Evolutionary conservation across 495 filamentous ascomycete genomes (phyloP).

Genomic region (Collariella sp.): DNA sequence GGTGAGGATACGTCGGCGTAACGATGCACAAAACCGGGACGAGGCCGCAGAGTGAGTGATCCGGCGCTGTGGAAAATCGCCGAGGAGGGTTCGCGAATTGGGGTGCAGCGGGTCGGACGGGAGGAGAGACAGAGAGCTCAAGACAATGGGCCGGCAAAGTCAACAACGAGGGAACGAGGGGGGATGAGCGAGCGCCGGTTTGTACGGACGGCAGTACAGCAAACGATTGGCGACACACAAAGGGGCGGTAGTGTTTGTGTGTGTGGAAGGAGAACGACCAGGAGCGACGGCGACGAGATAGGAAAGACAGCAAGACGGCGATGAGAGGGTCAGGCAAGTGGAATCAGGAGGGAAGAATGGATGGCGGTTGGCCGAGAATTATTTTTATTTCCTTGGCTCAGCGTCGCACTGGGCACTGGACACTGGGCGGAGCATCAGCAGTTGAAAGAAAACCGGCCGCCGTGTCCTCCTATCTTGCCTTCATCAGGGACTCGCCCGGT

Average conservation of each 20-base stretch:
- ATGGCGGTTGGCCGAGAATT: slow-evolving; percentile 25
- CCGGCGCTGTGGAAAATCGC: slow-evolving; percentile 5
- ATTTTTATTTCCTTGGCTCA: slow-evolving; percentile 27
- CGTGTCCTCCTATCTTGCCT: not conserved
- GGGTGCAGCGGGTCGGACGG: not conserved
- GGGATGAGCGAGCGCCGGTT: no score
- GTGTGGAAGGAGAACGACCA: not conserved
- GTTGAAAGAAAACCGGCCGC: not conserved
- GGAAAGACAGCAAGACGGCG: slow-evolving; percentile 1
- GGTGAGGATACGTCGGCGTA: not conserved
- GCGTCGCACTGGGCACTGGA: slow-evolving; percentile 6
- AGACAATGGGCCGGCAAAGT: not conserved
- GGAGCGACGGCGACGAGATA: not conserved
- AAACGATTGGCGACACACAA: not conserved
- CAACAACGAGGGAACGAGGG: not conserved
- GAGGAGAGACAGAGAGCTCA: not conserved
- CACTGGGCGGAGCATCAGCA: no score
- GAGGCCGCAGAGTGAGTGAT: not conserved
- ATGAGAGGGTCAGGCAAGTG: slow-evolving; percentile 1
- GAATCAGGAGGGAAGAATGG: slow-evolving; percentile 7
- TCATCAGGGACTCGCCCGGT: not conserved
- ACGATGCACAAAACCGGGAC: slow-evolving; percentile 1
- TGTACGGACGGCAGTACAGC: not conserved
- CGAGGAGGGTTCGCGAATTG: not conserved
- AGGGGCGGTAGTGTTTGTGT: not conserved